Evolutionary conservation across 176 grass and related monocot species (phyloP).

Genomic region (Phragmites australis): DNA sequence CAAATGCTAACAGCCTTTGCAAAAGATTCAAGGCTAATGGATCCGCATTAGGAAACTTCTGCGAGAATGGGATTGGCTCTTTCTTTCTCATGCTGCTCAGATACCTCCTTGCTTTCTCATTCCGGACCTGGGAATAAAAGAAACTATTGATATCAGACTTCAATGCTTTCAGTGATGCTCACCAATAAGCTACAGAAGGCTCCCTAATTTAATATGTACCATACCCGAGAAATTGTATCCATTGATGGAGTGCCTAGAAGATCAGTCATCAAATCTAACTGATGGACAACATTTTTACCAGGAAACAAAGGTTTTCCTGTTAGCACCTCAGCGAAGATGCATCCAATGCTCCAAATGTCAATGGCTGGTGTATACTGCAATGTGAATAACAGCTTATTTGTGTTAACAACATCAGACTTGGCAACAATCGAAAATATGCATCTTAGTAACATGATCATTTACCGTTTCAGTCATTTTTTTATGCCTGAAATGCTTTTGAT

Average conservation of each 20-base stretch:
- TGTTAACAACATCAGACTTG: neutral
- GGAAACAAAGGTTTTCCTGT: constrained; percentile 97
- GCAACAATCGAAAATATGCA: constrained; percentile 3
- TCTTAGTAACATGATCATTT: neutral
- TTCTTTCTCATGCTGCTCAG: constrained; percentile 96
- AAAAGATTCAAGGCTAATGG: constrained; percentile 84
- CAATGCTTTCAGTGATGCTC: neutral
- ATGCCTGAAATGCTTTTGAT: constrained; percentile 2
- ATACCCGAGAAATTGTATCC: constrained; percentile 98
- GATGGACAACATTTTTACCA: constrained; percentile 99
- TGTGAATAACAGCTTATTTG: constrained; percentile 20
- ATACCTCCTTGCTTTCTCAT: constrained; percentile 98
- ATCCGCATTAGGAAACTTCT: constrained; percentile 90
- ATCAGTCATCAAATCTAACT: constrained; percentile 98
- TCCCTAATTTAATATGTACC: neutral
- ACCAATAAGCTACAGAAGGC: constrained; percentile 8
- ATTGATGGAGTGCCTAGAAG: constrained; percentile 91
- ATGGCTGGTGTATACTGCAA: constrained; percentile 99
- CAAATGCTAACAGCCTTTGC: constrained; percentile 89
- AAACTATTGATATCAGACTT: constrained; percentile 24
- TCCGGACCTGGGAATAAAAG: constrained; percentile 63
- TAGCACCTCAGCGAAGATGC: constrained; percentile 96
- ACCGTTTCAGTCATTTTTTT: neutral
- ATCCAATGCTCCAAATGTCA: constrained; percentile 99
- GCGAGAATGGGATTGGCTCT: constrained; percentile 73